A percentile compares a stretch with the other conserved stretches of the same genome.
These are phyloP conservation scores for Daphne laureola DNA, from an alignment of 441 rosid species.

Conservation along the genomic window DNA sequence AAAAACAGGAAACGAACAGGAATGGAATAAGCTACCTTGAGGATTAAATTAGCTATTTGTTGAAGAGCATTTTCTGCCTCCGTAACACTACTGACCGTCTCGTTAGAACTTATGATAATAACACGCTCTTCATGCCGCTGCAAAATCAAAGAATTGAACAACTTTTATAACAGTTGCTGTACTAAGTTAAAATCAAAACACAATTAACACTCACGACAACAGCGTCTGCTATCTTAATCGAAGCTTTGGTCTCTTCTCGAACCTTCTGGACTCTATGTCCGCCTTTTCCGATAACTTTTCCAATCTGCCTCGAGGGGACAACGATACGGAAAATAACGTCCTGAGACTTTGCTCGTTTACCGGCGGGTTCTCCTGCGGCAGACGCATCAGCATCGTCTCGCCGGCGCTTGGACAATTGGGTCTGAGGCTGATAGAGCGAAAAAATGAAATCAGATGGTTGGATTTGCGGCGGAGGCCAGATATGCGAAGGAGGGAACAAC, in stretches of 20 bases:
- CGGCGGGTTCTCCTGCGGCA: conserved; percentile 21
- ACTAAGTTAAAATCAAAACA: too few species aligned
- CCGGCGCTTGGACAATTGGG: conserved; percentile 30
- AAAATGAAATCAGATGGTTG: not conserved
- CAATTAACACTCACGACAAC: conserved; percentile 23
- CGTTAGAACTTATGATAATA: conserved; percentile 47
- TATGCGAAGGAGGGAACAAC: not conserved
- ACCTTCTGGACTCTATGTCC: conserved; percentile 50
- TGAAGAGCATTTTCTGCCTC: conserved; percentile 48
- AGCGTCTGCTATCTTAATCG: conserved; percentile 49
- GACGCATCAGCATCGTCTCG: conserved; percentile 27
- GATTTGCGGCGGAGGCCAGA: not conserved
- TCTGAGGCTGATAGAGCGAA: not conserved
- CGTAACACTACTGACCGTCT: conserved; percentile 22
- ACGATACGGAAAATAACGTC: conserved; percentile 45
- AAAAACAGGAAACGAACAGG: too few species aligned
- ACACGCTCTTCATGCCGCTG: conserved; percentile 61
- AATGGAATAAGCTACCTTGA: conserved; percentile 22
- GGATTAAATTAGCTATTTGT: conserved; percentile 37
- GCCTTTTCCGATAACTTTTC: conserved; percentile 52
- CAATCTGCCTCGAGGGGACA: conserved; percentile 54
- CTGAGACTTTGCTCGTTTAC: conserved; percentile 32
- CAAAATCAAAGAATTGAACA: not conserved
- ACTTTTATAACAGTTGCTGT: not conserved
- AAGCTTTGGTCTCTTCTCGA: conserved; percentile 51